Percentiles rank a stretch among this genome's conserved stretches.
Conservation (phyloP, 768 basidiomycete genomes). For the Pilatotrama ljubarskyi region DNA sequence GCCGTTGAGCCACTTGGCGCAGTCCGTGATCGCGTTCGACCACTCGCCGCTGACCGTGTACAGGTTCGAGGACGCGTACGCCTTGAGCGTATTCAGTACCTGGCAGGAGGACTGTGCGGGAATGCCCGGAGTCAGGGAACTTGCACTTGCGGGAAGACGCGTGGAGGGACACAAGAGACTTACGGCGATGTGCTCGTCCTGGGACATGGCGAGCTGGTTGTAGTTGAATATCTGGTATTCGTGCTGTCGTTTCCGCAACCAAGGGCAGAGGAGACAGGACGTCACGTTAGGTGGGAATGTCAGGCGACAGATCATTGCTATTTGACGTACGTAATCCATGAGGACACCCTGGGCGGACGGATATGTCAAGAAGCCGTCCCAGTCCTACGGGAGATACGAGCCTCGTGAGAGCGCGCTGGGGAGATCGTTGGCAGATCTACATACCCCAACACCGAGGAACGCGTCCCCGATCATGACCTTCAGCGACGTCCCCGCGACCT, state of each 20-base stretch:
- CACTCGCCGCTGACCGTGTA: conserved; percentile 84
- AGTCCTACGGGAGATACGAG: conserved; percentile 41
- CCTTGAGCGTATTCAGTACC: conserved; percentile 43
- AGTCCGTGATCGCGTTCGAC: conserved; percentile 73
- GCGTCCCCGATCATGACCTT: conserved; percentile 75
- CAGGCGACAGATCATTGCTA: too few species aligned
- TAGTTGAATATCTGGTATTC: conserved; percentile 75
- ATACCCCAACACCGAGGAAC: conserved; percentile 59
- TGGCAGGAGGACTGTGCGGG: conserved; percentile 54
- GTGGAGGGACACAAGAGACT: conserved; percentile 2
- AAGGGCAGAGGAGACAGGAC: neutral
- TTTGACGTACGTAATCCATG: conserved; percentile 57
- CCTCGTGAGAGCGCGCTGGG: neutral
- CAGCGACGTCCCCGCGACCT: conserved; percentile 45
- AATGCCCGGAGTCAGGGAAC: neutral
- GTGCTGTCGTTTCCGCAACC: conserved; percentile 41
- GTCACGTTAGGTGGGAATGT: neutral
- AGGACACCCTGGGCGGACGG: conserved; percentile 56
- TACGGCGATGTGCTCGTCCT: conserved; percentile 58
- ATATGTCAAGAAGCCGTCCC: conserved; percentile 57
- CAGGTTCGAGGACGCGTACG: conserved; percentile 53
- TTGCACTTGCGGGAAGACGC: neutral
- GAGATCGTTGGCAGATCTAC: neutral
- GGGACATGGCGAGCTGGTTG: conserved; percentile 51
- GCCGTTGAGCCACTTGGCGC: conserved; percentile 79